phyloP scores from a whole-genome alignment of 768 basidiomycete species.

The Hortiboletus flavorubellus region DNA sequence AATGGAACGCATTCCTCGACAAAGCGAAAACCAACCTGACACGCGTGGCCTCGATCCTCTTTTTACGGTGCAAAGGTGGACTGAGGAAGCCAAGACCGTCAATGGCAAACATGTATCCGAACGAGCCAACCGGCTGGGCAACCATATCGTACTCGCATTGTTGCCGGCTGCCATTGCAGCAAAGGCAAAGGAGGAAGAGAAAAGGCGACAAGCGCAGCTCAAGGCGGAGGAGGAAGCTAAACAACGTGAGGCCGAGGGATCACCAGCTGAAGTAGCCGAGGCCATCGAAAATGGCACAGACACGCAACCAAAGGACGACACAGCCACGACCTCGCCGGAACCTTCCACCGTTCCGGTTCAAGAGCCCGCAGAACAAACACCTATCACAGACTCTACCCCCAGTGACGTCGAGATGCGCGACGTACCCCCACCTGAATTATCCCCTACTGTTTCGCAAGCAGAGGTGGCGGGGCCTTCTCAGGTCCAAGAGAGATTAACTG shows the following conservation, averaged over 20 bases:
- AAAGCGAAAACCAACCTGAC: constrained; percentile 44
- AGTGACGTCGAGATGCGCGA: constrained; percentile 55
- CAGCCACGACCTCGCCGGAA: constrained; percentile 12
- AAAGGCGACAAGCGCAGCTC: constrained; percentile 43
- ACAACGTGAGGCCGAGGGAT: constrained; percentile 37
- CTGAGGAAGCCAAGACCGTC: constrained; percentile 80
- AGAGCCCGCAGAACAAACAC: constrained; percentile 14
- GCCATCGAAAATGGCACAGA: constrained; percentile 30
- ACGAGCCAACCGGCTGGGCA: constrained; percentile 60
- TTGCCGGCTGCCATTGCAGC: constrained; percentile 76
- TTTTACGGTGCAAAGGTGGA: constrained; percentile 83
- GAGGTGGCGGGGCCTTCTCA: constrained; percentile 33
- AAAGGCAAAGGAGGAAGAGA: constrained; percentile 41
- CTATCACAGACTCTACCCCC: constrained; percentile 32
- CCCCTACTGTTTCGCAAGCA: constrained; percentile 12
- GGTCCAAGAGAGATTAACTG: constrained; percentile 67
- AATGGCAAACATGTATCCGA: constrained; percentile 72
- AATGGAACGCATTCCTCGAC: constrained; percentile 52
- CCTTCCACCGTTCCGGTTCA: constrained; percentile 4
- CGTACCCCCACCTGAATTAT: constrained; percentile 21
- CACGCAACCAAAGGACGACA: constrained; percentile 11
- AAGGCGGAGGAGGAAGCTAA: constrained; percentile 48
- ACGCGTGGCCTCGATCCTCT: constrained; percentile 65
- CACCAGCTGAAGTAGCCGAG: constrained; percentile 31
- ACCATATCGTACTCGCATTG: constrained; percentile 69